Base-by-base conservation (phyloP, 441 rosid species). In the Melastoma candidum region DNA sequence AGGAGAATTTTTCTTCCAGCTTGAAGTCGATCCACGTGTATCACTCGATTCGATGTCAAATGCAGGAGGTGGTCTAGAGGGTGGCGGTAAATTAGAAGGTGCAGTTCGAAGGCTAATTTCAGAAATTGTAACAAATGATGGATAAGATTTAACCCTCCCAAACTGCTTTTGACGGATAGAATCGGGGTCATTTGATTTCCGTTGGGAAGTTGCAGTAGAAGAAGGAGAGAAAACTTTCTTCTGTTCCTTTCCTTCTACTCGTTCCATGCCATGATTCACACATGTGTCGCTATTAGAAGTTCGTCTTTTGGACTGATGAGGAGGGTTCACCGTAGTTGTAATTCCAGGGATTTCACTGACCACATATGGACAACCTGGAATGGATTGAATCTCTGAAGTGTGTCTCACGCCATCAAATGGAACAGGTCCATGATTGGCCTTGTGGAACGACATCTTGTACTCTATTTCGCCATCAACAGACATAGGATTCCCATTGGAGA, bases 61-160 rank as follows among this genome's bases (percentile, higher is more conserved):
- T 56, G 66, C 4, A 49, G 68, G 63, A 0, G 68, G 68, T 4
- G 59, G 93, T 64, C 95, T 78, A 8, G 80, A 61, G 50, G 98
- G 97, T 48, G 98, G 95, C 14, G 97, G 95, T 74, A 86, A 60
- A 6, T 83, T 77, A 51, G 83, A 77, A 13, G 95, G 98, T 57
- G 57, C 69, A 49, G 97, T 93, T 77, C 69, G 77, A 63, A 93
- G 80, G 71, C 74, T 88, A 68, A 93, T 69, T 63, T 84, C 89
- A 26, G 96, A 82, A 68, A 86, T 71, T 39, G 90, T 81, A 41
- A 88, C 82, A 75, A 88, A 93, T 61, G 52, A 48, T 61, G 78
- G 73, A 65, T 46, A 69, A 71, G 83, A 74, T 49, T 59, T 65
- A 63, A 54, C 67, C 53, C 80, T 74, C 46, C 47, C 59, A 59